Base-by-base conservation (phyloP, 345 rosid species). In the Hibiscus mutabilis region DNA sequence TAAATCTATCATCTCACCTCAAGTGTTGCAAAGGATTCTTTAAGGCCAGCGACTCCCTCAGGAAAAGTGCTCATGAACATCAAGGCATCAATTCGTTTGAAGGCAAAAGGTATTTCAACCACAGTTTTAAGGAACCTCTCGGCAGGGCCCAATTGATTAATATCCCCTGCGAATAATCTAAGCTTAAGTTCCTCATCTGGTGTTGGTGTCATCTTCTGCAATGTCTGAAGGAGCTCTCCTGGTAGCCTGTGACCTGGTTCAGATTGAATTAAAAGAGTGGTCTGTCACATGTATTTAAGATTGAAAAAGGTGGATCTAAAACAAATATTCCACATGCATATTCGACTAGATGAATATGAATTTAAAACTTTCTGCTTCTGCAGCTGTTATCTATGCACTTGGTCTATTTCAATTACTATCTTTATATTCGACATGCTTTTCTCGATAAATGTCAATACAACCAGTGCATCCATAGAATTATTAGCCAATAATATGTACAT, bases 121-220 rank as follows among this genome's bases (percentile, higher is more conserved):
- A 96, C 77, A 33, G 77, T 79, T 72, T 96, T 96, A 58, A 92
- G 80, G 86, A 92, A 96, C 57, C 89, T 80, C 81, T 96, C 99
- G 14, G 99, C 96, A 0, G 90, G 90, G 12, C 97, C 94, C 62
- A 96, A 92, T 59, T 76, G 79, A 64, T 91, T 79, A 75, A 84
- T 60, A 57, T 92, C 93, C 16, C 98, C 97, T 0, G 73, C 59
- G 75, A 79, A 96, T 77, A 96, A 67, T 73, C 98, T 87, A 66
- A 96, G 97, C 82, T 89, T 92, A 70, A 96, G 85, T 77, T 96
- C 99, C 79, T 96, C 99, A 24, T 89, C 96, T 18, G 78, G 19
- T 14, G 98, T 91, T 69, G 95, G 98, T 59, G 93, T 84, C 93
- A 88, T 91, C 86, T 87, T 96, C 72, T 89, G 60, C 77, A 91